These are phyloP conservation scores for Phaeotremella skinneri DNA, from an alignment of 768 basidiomycete species.

Conservation along the genomic window DNA sequence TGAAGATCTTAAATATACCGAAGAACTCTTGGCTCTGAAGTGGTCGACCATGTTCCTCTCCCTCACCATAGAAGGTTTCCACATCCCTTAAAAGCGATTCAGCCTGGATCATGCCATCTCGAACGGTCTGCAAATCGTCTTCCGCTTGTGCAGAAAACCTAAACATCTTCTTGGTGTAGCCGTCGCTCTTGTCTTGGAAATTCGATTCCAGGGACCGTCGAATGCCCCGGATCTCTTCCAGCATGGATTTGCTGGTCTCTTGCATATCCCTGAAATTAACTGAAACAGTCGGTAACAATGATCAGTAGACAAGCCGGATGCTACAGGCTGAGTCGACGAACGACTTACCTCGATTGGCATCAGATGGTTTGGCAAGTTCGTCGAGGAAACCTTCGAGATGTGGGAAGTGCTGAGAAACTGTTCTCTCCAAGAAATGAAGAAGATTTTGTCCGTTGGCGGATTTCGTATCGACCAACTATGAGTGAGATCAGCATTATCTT, in stretches of 20 bases:
- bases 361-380: constrained; percentile 82
- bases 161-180: constrained; percentile 90
- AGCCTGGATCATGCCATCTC: constrained; percentile 82
- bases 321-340: not conserved
- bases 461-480: constrained; percentile 92
- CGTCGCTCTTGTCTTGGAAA: constrained; percentile 74
- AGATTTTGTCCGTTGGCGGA: constrained; percentile 90
- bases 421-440: constrained; percentile 88
- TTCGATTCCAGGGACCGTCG: constrained; percentile 75
- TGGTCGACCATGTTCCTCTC: constrained; percentile 57
- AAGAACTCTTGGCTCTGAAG: constrained; percentile 80
- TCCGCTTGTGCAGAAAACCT: constrained; percentile 74
- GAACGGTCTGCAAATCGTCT: constrained; percentile 72
- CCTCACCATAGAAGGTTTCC: constrained; percentile 88
- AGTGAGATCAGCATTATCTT: not conserved
- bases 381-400: constrained; percentile 83
- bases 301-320: constrained; percentile 12
- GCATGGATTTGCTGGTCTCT: constrained; percentile 62
- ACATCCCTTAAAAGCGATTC: constrained; percentile 80
- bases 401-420: constrained; percentile 80
- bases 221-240: constrained; percentile 77
- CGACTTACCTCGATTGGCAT: constrained; percentile 81
- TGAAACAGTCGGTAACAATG: constrained; percentile 5
- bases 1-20: constrained; percentile 93
- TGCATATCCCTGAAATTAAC: constrained; percentile 33